Base-by-base conservation (phyloP, 805 yeast species). In the Yarrowia keelungensis region DNA sequence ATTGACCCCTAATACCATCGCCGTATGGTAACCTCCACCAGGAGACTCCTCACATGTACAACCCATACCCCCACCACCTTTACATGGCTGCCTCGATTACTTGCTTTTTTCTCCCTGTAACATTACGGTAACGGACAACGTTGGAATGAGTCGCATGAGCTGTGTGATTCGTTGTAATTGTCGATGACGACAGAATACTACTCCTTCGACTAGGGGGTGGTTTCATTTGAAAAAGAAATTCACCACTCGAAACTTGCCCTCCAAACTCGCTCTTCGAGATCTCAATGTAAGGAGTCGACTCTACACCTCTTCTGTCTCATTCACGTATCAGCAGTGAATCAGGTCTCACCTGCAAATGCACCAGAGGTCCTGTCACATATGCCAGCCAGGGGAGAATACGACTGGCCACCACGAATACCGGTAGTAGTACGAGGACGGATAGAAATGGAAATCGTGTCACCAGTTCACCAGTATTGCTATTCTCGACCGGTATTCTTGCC, bases 291-390 rank as follows among this genome's bases (percentile, higher is more conserved):
- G 54, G 54, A 49, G 54, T 10, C 54, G 50, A 19, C 32, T 15
- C 39, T 32, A n/a, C 36, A 10, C 12, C 19, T 19, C 19, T 15
- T 3, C 22, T 32, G 41, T 50, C 36, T 47, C 51, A 26, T 5
- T 47, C 51, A 26, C 36, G 51, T 47, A 47, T 47, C 51, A 46
- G 51, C 35, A 47, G 16, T 47, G 51, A 47, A 47, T 22, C 36
- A 26, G 36, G 51, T 47, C 51, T 47, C 51, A 47, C 51, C 51
- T 47, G 51, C 51, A 47, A 26, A 26, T 26, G 32, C 32, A 26
- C 32, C 36, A 26, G 15, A 7, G 7, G n/a, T 46, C 47, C 32
- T 5, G 35, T 11, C 32, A 14, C 50, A 22, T 46, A 11, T 10
- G 10, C 39, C 39, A 10, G 10, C 39, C 39, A 10, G 39, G 39